phyloP scores from a whole-genome alignment of 169 alveolate genomes.

The Babesia ovata region DNA sequence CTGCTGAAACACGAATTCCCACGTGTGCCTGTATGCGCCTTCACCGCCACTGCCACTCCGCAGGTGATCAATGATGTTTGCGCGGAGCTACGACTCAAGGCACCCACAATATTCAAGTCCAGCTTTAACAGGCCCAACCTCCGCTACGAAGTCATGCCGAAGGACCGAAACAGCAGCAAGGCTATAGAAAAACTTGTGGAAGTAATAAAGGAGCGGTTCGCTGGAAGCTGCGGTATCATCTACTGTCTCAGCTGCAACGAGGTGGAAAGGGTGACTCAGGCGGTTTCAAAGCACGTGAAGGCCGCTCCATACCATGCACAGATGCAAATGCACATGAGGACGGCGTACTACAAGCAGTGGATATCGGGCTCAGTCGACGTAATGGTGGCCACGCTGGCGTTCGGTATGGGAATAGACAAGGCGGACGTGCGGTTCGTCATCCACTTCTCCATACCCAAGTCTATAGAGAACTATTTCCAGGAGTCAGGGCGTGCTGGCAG shows the following conservation, averaged over 20 bases:
- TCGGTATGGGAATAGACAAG: slow-evolving; percentile 99
- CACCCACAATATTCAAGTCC: slow-evolving; percentile 56
- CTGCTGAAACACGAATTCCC: slow-evolving; percentile 87
- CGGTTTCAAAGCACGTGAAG: slow-evolving; percentile 67
- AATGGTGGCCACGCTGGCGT: slow-evolving; percentile 98
- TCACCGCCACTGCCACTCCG: slow-evolving; percentile 98
- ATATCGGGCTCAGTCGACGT: slow-evolving; percentile 92
- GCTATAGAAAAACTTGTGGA: slow-evolving; percentile 47
- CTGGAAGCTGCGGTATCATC: slow-evolving; percentile 83
- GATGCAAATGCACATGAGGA: slow-evolving; percentile 72
- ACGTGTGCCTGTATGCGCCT: slow-evolving; percentile 92
- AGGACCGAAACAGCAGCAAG: slow-evolving; percentile 32
- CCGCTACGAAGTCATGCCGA: slow-evolving; percentile 51
- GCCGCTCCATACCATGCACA: slow-evolving; percentile 83
- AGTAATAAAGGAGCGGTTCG: slow-evolving; percentile 17
- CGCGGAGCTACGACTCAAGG: slow-evolving; percentile 47
- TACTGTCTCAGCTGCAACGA: slow-evolving; percentile 93
- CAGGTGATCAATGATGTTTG: slow-evolving; percentile 77
- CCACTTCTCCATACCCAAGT: slow-evolving; percentile 95
- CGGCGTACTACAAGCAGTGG: slow-evolving; percentile 79
- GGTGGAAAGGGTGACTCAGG: slow-evolving; percentile 87
- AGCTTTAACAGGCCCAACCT: slow-evolving; percentile 68
- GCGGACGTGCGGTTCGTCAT: slow-evolving; percentile 96
- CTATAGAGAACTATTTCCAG: slow-evolving; percentile 95
- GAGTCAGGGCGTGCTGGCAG: slow-evolving; percentile 98